These are phyloP conservation scores for Nemania diffusa DNA, from an alignment of 2,329 filamentous ascomycete species.

Conservation along the genomic window DNA sequence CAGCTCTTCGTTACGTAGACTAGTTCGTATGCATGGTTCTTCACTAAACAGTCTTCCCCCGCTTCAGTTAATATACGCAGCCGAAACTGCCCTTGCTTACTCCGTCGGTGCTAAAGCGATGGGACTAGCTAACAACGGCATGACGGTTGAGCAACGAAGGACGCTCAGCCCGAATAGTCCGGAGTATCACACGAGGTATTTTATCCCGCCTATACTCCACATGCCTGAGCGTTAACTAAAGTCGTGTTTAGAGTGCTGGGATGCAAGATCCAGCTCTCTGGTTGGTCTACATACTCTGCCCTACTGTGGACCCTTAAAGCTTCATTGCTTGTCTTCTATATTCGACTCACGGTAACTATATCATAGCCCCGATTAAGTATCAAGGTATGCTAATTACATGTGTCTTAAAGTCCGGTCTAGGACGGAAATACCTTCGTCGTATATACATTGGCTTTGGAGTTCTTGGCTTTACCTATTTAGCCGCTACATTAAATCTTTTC, in stretches of 20 bases:
- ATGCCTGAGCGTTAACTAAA: not conserved
- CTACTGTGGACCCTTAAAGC: conserved; percentile 64
- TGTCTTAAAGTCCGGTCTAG: conserved; percentile 50
- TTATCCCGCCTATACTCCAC: not conserved
- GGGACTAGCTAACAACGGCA: conserved; percentile 64
- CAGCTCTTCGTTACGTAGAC: not conserved
- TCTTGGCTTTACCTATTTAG: conserved; percentile 57
- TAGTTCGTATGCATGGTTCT: conserved; percentile 1
- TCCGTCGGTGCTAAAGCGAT: conserved; percentile 58
- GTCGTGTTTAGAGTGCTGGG: conserved; percentile 54
- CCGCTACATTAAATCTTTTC: conserved; percentile 58
- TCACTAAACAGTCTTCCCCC: not conserved
- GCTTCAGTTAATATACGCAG: conserved; percentile 58
- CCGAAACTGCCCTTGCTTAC: conserved; percentile 60
- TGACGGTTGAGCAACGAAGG: conserved; percentile 60
- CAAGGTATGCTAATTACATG: not conserved
- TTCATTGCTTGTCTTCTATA: conserved; percentile 65
- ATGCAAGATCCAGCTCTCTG: conserved; percentile 62
- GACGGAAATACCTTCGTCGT: conserved; percentile 53
- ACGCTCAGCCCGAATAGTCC: conserved; percentile 53
- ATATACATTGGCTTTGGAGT: conserved; percentile 59
- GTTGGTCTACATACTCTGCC: conserved; percentile 64
- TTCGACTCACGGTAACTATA: conserved; percentile 55
- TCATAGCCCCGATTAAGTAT: not conserved
- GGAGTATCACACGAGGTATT: conserved; percentile 53